Percentiles rank a stretch among this genome's conserved stretches.
phyloP scores from a whole-genome alignment of 768 basidiomycete genomes.

The Amyloporia xantha region DNA sequence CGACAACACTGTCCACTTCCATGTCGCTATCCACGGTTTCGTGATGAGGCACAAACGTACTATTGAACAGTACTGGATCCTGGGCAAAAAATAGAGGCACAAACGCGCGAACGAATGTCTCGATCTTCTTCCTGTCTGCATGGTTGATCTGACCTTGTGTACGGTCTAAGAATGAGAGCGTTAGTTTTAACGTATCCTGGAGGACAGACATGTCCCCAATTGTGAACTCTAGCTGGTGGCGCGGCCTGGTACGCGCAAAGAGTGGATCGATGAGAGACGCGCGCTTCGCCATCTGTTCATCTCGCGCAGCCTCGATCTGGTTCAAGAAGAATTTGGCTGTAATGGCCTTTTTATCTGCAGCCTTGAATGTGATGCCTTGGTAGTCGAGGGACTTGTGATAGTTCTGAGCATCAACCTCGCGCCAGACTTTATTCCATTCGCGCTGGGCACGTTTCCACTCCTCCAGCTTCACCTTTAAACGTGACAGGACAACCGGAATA shows the following conservation, averaged over 20 bases:
- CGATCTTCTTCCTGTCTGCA: slow-evolving; percentile 74
- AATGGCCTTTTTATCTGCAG: slow-evolving; percentile 80
- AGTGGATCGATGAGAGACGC: slow-evolving; percentile 32
- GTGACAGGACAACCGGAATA: slow-evolving; percentile 81
- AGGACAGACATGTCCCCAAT: slow-evolving; percentile 64
- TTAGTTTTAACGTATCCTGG: slow-evolving; percentile 84
- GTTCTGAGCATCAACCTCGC: slow-evolving; percentile 92
- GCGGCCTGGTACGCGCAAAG: background rate
- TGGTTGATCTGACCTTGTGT: slow-evolving; percentile 67
- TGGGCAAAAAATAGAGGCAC: slow-evolving; percentile 39
- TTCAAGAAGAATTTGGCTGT: slow-evolving; percentile 69
- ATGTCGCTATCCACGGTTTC: slow-evolving; percentile 51
- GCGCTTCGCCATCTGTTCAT: slow-evolving; percentile 73
- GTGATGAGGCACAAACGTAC: slow-evolving; percentile 54
- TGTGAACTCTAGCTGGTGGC: background rate
- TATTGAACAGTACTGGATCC: slow-evolving; percentile 63
- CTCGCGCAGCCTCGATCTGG: slow-evolving; percentile 79
- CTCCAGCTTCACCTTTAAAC: slow-evolving; percentile 94
- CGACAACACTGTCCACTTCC: slow-evolving; percentile 33
- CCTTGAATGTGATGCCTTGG: slow-evolving; percentile 87
- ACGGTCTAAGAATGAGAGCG: slow-evolving; percentile 87
- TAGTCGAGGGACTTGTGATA: slow-evolving; percentile 92
- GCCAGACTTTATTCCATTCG: slow-evolving; percentile 99
- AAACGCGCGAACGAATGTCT: slow-evolving; percentile 62
- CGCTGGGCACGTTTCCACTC: slow-evolving; percentile 97